phyloP scores from a whole-genome alignment of 768 basidiomycete species.

The Podaxis rugospora region DNA sequence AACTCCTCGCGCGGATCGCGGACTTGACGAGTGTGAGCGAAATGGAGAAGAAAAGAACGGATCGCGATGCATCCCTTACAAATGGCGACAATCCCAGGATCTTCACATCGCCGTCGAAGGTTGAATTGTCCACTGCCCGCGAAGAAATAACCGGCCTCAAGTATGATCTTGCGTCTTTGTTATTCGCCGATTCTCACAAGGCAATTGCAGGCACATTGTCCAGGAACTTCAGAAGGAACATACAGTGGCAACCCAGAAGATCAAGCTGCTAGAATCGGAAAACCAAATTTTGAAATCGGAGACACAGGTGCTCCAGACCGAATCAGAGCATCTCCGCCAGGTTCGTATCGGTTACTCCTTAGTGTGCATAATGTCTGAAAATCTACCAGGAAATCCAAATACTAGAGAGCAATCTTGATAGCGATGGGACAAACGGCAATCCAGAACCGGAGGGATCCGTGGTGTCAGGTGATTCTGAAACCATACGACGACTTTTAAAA shows the following conservation, averaged over 20 bases:
- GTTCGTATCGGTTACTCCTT: constrained; percentile 28
- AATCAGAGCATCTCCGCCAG: constrained; percentile 71
- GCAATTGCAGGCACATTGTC: constrained; percentile 64
- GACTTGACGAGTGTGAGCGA: constrained; percentile 35
- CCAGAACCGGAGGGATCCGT: constrained; percentile 19
- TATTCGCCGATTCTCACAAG: neutral
- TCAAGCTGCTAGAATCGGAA: constrained; percentile 72
- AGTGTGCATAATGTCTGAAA: constrained; percentile 1
- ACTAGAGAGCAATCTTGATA: constrained; percentile 73
- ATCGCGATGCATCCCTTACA: constrained; percentile 50
- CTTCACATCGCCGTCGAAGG: constrained; percentile 37
- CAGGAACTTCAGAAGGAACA: constrained; percentile 87
- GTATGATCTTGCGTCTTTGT: constrained; percentile 31
- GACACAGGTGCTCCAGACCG: constrained; percentile 61
- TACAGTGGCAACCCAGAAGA: constrained; percentile 51
- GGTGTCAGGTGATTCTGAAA: constrained; percentile 27
- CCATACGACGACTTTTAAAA: constrained; percentile 36
- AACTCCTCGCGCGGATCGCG: constrained; percentile 24
- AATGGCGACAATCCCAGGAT: constrained; percentile 26
- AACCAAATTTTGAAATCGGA: constrained; percentile 66
- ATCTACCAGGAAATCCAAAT: constrained; percentile 60
- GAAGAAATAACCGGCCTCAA: constrained; percentile 85
- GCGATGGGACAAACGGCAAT: constrained; percentile 50
- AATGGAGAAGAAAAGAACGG: constrained; percentile 60
- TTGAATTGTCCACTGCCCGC: constrained; percentile 42